Conservation (phyloP, 441 rosid genomes). For the Gossypium laxum region DNA sequence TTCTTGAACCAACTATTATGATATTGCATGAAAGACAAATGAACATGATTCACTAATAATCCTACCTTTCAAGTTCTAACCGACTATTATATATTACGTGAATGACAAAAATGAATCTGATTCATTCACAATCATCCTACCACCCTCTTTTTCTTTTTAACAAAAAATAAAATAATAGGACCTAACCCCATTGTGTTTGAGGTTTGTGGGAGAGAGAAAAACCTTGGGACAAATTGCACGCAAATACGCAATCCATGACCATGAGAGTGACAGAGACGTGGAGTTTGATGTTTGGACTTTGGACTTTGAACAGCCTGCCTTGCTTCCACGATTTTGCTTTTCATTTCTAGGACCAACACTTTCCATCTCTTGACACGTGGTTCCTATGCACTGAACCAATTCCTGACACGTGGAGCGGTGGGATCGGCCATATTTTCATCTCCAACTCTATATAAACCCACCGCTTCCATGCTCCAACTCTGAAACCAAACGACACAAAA, state of each 20-base stretch:
- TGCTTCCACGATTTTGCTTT: background rate
- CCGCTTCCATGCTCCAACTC: background rate
- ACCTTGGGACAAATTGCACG: background rate
- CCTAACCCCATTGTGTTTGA: too few species aligned
- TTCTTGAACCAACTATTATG: too few species aligned
- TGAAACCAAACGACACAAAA: background rate
- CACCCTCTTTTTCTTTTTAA: too few species aligned
- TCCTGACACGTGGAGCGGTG: background rate
- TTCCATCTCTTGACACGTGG: background rate
- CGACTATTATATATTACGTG: background rate
- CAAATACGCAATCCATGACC: too few species aligned
- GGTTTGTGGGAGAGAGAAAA: background rate
- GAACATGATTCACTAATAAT: background rate
- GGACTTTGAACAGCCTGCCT: slow-evolving; percentile 4
- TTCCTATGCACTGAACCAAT: background rate
- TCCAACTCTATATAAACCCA: background rate
- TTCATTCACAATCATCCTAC: background rate
- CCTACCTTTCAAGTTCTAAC: background rate
- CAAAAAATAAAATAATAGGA: too few species aligned
- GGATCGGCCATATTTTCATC: background rate
- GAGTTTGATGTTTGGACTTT: background rate
- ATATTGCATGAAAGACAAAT: too few species aligned
- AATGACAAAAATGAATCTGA: background rate
- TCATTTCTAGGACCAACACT: background rate
- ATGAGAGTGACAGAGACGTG: background rate